Evolutionary conservation across 1,284 basidiomycete species (phyloP).

Genomic region (Chondrostereum purpureum): DNA sequence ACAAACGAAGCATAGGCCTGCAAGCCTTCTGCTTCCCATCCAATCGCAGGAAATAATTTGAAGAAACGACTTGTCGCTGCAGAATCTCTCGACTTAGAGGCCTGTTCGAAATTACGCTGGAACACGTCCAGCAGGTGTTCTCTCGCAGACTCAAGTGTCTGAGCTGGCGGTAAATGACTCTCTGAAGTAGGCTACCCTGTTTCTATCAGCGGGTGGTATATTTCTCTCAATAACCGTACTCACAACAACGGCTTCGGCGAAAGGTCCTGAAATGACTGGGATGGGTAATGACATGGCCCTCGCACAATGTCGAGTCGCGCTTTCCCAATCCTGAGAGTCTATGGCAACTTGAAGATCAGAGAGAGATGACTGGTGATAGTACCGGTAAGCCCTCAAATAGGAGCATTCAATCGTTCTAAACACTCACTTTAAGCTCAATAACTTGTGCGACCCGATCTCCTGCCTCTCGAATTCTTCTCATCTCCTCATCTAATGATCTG

Average conservation of each 20-base stretch:
- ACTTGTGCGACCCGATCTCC: constrained; percentile 81
- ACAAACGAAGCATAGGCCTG: constrained; percentile 92
- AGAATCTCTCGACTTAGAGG: constrained; percentile 75
- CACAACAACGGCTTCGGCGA: constrained; percentile 86
- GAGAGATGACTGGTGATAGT: constrained; percentile 68
- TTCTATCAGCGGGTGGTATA: constrained; percentile 12
- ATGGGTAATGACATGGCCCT: constrained; percentile 81
- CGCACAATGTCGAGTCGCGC: constrained; percentile 85
- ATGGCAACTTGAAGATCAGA: constrained; percentile 72
- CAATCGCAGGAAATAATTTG: constrained; percentile 93
- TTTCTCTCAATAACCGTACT: constrained; percentile 23
- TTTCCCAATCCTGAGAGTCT: constrained; percentile 89
- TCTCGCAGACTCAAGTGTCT: constrained; percentile 75
- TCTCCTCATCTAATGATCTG: constrained; percentile 83
- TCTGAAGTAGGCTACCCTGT: constrained; percentile 77
- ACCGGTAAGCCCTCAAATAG: constrained; percentile 8
- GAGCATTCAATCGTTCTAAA: constrained; percentile 4
- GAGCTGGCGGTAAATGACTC: constrained; percentile 78
- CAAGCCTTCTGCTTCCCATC: constrained; percentile 88
- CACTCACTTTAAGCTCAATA: constrained; percentile 79
- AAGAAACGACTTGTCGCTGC: constrained; percentile 91
- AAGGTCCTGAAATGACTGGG: constrained; percentile 75
- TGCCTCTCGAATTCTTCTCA: constrained; percentile 80
- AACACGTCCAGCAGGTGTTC: constrained; percentile 77
- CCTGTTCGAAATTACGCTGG: constrained; percentile 70